A percentile compares a stretch with the other conserved stretches of the same genome.
phyloP scores from a whole-genome alignment of 202 grass and related monocot species.

The Carex sylvatica region DNA sequence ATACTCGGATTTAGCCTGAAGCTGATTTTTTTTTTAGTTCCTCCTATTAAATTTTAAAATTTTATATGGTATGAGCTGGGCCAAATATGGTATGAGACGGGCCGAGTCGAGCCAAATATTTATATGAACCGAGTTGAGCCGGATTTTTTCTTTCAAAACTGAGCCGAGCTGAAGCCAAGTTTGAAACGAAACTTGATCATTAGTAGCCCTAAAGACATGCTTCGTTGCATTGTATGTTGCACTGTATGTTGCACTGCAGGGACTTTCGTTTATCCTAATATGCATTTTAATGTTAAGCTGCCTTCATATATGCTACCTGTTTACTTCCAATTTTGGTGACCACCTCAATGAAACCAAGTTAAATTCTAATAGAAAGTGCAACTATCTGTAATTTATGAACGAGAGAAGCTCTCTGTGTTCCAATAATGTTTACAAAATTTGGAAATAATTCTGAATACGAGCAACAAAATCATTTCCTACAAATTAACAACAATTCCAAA shows the following conservation, averaged over 20 bases:
- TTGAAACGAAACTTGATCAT: no score
- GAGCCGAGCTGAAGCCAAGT: no score
- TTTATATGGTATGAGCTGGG: no score
- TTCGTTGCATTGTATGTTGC: neutral
- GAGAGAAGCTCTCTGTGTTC: neutral
- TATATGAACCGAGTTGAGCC: no score
- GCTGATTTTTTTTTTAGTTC: no score
- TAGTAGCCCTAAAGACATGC: no score
- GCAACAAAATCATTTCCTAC: constrained; percentile 15
- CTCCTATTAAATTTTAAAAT: no score
- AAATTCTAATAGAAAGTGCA: neutral
- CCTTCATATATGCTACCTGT: neutral
- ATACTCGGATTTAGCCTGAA: no score
- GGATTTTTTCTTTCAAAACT: no score
- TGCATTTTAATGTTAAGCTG: neutral
- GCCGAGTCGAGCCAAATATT: no score
- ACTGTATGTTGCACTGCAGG: neutral
- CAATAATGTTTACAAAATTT: constrained; percentile 5
- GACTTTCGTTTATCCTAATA: neutral
- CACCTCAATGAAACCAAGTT: neutral
- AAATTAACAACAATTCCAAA: constrained; percentile 13
- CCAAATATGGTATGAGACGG: no score
- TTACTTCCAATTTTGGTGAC: neutral
- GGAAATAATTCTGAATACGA: neutral
- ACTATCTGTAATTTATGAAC: neutral